Evolutionary conservation across 1,139 yeast genomes (phyloP), one percentile per base, ranked within the genome.

Genomic region (Pneumocystis jirovecii): DNA sequence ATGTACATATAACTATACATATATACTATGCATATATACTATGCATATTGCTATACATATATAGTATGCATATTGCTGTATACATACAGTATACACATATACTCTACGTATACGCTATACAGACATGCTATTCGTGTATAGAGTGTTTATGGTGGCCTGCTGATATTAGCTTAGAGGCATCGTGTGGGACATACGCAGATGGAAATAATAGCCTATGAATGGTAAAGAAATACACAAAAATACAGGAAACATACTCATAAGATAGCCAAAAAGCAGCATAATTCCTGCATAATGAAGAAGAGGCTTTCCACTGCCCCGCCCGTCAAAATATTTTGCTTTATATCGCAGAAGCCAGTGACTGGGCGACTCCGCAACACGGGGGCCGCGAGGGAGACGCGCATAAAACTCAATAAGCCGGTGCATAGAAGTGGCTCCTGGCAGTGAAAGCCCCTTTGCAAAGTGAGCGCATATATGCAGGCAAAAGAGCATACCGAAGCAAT

Each of bases 401-500:
- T 93, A 93, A 83, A 93, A 90, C 71, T 89, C 82, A 73, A 93
- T 97, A 73, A 93, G 96, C 77, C 89, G 89, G 72, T 89, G 86
- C 87, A 93, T 89, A 81, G 96, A 89, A 83, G 89, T 89, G 73
- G 97, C 97, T 74, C 91, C 87, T 74, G 97, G 96, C 80, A 90
- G 89, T 71, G 96, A 83, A 68, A 96, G 96, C 73, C 10, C 31
- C 29, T 21, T 34, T 12, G 40, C 10, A 3, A 34, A 34, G 40
- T 37, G 10, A 37, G 34, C 34, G 34, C 34, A 31, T 31, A 37
- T 8, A 37, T 34, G 37, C 37, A 34, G 37, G 8, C 37, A 34
- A 35, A 29, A 37, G 4, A 35, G 63, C 66, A 3, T 96, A 37
- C 95, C 70, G 97, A 90, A 68, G 96, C 97, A 76, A 93, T 86